Base-by-base conservation (phyloP, 2,329 filamentous ascomycete genomes). In the Diaporthe caulivora region DNA sequence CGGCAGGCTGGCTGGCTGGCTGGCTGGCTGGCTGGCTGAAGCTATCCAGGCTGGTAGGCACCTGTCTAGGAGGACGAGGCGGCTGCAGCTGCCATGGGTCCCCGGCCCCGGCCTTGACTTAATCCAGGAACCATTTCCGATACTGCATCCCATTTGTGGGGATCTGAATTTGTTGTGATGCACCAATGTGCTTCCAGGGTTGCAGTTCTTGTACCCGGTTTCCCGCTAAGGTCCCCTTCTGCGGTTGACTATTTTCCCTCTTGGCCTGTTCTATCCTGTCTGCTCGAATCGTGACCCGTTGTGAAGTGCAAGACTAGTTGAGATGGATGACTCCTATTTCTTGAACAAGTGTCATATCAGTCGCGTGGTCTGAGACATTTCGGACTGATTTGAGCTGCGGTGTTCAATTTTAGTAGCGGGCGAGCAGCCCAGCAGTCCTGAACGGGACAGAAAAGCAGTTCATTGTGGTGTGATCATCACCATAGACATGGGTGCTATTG, bases 41-140 rank as follows among this genome's bases (percentile, higher is more conserved):
- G 62, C 62, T 51, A 51, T 65, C 54, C 29, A 40, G 37, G 11
- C 11, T 47, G 42, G 68, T 17, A 40, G 40, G 11, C 53, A 29
- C 9, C 21, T 31, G 64, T 54, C 24, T 29, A 1, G 29, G 24
- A 6, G n/a, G 42, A 13, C 13, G 58, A 29, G 42, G 18, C 13
- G 29, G 18, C 42, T 29, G 18, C 8, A 7, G 37, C 18, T 60
- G 11, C 7, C 6, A 40, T n/a, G 24, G 26, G 24, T 40, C 37
- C 37, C 13, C 70, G 57, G 57, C 49, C 49, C 47, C n/a, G 57
- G 62, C 70, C 47, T 54, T 53, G 58, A 18, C 58, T 29, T 26
- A n/a, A 73, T 71, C 24, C 40, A 70, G 58, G 67, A 70, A 53
- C 68, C 58, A 58, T 67, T 31, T 67, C 51, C 47, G 29, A 64